Evolutionary conservation across 768 basidiomycete species (phyloP), one percentile per base, ranked within the genome.

Genomic region (Cubamyces sp.): DNA sequence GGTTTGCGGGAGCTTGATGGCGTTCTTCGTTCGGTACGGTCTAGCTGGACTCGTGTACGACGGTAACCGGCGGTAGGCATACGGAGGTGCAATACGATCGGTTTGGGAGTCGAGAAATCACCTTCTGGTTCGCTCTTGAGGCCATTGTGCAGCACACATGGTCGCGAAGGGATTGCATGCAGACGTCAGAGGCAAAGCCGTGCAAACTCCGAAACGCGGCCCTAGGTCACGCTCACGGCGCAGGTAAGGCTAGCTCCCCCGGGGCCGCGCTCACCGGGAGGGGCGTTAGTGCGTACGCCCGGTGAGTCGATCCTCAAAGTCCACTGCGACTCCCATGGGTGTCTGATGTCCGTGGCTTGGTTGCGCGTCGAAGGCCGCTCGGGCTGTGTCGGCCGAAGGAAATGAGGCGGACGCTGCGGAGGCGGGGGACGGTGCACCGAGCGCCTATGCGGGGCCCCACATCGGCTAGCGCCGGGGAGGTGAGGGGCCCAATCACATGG

Each of bases 1-100:
- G 90, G 74, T 88, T 61, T 76, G 79, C 11, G 91, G 96, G 47
- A 97, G 94, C 74, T 68, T 84, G 4, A 56, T 91, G 11, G 97
- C 93, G 8, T 98, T 98, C 73, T 78, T 82, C 21, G 84, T 98
- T 34, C 82, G 96, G 68, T 98, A 99, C 69, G 96, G 95, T 9
- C 80, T 96, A 14, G 94, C 94, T 3, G 84, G 90, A 49, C 80
- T 96, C 57, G 82, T 97, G 46, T 99, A 97, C 72, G 96, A 96
- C 70, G 94, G 93, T 11, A 93, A 94, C 77, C 82, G 96, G 72
- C 79, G 93, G 71, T 94, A 79, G 74, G 39, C 30, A 5, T 42
- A 28, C 34, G 34, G 30, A 12, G 21, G 45, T 6, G 42, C 54
- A 47, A 56, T 45, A 26, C 25, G 18, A 53, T 28, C 18, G 25